Evolutionary conservation across 257 asterid species (phyloP), one percentile per base, ranked within the genome.

Genomic region (Solanum acaule): DNA sequence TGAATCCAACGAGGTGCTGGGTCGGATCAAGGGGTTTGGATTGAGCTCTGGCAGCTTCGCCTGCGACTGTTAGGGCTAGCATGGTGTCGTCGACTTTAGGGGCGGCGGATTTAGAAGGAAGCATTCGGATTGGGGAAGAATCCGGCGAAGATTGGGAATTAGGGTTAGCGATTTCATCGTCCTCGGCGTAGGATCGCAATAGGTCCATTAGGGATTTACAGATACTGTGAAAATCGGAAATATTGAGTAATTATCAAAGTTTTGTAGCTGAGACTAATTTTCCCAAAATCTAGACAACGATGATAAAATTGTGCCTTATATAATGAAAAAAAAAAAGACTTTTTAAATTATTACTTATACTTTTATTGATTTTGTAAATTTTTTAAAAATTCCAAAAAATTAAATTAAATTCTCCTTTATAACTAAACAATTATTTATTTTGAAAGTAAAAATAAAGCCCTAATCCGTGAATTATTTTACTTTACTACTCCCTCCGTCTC

Each of bases 71-170:
- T 84, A 97, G 94, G 29, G 99, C 92, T 52, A 97, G 93, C 98
- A 96, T 94, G 18, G 99, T 96, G 88, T 96, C 98, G 88, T 96
- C 99, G 12, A 97, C 98, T 33, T 75, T 91, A 18, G 99, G 99
- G 7, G 99, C 99, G 13, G 99, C 93, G 75, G 99, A 95, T 91
- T 95, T 97, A 63, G 97, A 72, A 6, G 99, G 96, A 10, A 96
- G 95, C 33, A 91, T 63, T 2, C 97, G 95, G 23, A 89, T n/a
- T 5, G 99, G 99, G 3, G 98, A 96, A 2, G 98, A 95, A 33
- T 94, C 96, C 4, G 98, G 98, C 6, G 98, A 95, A 8, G 91
- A 40, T 6, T 67, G 86, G 71, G 56, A 46, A 46, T 46, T 13
- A 46, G 56, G 56, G 56, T 46, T 46, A 46, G 56, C 18, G 56